Base-by-base conservation (phyloP, 805 yeast genomes). In the Debaryomyces castellii region DNA sequence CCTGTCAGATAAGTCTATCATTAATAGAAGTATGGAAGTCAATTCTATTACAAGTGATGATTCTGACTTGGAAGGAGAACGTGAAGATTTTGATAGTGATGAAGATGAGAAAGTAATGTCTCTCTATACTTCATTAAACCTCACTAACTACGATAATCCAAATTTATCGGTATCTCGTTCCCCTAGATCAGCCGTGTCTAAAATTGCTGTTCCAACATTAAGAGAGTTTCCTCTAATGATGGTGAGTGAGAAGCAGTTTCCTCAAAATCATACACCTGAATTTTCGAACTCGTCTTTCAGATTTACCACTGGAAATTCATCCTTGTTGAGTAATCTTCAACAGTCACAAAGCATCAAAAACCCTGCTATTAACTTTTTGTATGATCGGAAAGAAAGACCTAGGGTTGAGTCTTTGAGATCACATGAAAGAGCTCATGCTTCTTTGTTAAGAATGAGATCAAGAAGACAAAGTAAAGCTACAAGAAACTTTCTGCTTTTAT, bases 71-170 rank as follows among this genome's bases (percentile, higher is more conserved):
- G 50, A 46, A 14, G 45, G 39, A 12, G 42, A 47, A 14, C 53
- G 55, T 1, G 59, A 54, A 6, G 67, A 56, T 9, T 45, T 47
- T 3, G 76, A 69, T 38, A 67, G 73, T 49, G 77, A 74, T 48
- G 89, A 83, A 55, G 87, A 83, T 59, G 88, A 83, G 52, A 79
- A 81, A 10, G 84, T 82, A 0, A 82, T 83, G 87, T 81, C 87
- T 0, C 60, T 82, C 18, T 83, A 82, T 54, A 77, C 85, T 0
- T 77, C 84, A 0, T 59, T 82, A 56, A 68, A 69, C 37, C 70
- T 67, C 16, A 63, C 62, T 37, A 65, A 58, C 16, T 37, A 45
- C 4, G 49, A 57, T 37, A 51, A 53, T 9, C 49, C 52, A 6
- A 63, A 56, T 2, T 59, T 64, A 25, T 66, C 58, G 2, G 52